Evolutionary conservation across 192 early-diverging fungal species (phyloP).

Genomic region (Coemansia sp.): DNA sequence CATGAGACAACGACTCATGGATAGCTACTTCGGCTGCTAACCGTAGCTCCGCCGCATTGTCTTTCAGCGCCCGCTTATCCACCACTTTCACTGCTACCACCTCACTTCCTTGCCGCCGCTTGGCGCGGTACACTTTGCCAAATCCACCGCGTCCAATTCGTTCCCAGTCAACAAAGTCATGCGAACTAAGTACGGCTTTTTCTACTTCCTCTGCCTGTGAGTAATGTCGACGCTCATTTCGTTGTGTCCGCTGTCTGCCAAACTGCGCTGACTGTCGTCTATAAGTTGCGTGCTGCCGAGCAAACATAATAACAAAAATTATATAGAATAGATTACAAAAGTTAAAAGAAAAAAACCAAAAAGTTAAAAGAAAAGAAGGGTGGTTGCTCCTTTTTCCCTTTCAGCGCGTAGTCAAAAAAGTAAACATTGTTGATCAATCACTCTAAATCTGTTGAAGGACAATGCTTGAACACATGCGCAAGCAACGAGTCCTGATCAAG

Average conservation of each 20-base stretch:
- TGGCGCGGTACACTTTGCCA: slow-evolving; percentile 46
- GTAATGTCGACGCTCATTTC: background rate
- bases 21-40: slow-evolving; percentile 69
- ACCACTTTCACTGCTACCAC: slow-evolving; percentile 44
- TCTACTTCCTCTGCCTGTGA: background rate
- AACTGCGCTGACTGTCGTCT: slow-evolving; percentile 28
- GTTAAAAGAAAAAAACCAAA: background rate
- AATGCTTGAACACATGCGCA: too few species aligned
- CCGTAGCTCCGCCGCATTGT: slow-evolving; percentile 41
- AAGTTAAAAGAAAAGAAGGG: background rate
- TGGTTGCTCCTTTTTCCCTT: background rate
- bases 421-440: background rate
- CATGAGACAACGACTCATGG: slow-evolving; percentile 65
- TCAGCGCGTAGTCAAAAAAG: slow-evolving; percentile 1
- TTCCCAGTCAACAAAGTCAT: slow-evolving; percentile 39
- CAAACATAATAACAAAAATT: slow-evolving; percentile 20
- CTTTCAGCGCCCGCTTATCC: slow-evolving; percentile 40
- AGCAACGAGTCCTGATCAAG: too few species aligned
- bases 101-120: slow-evolving; percentile 9
- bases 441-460: too few species aligned
- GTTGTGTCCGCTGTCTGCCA: slow-evolving; percentile 3
- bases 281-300: slow-evolving; percentile 37
- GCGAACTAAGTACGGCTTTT: slow-evolving; percentile 11
- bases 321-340: slow-evolving; percentile 2
- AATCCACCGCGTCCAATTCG: slow-evolving; percentile 54